Base-by-base conservation (phyloP, 768 basidiomycete genomes). In the Kwoniella pini region DNA sequence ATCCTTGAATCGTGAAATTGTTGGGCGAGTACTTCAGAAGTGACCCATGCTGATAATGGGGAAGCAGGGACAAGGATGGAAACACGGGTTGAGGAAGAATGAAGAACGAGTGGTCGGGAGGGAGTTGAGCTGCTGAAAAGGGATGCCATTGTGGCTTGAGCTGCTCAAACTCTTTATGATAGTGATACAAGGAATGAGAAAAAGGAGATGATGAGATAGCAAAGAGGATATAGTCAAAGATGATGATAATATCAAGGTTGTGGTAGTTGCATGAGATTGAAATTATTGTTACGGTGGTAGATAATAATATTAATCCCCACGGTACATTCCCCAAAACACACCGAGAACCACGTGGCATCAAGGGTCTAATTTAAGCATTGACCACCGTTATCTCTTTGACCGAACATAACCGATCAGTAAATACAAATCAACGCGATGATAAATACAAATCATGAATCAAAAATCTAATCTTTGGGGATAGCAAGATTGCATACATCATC, bases 11-110 rank as follows among this genome's bases (percentile, higher is more conserved):
- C 85, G 57, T 83, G 80, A 77, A 95, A 97, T 61, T 93, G 90
- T 72, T 96, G 92, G 72, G 89, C 83, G 58, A 95, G 85, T 72
- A 93, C 86, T 81, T 95, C 92, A 52, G 93, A 92, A 54, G 86
- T 84, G 74, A 92, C 90, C 93, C 94, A 96, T 79, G 91, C 86
- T 79, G 92, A 86, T 67, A 82, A 65, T 38, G 82, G 80, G n/a
- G 89, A 86, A 45, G 75, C 72, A 17, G 91, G 87, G 60, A 96
- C 89, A 45, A 90, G 91, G 78, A 97, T 86, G 64, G 89, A 87
- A 63, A 95, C 69, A n/a, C 79, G 57, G 6, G 75, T 70, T 42
- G 74, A 50, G 12, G 70, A 65, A 19, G 76, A 73, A 54, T 79
- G 79, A 40, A 79, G 68, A 54, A 78, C 76, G 51, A 79, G 71